Conservation (phyloP, 2,329 filamentous ascomycete species). For the Aspergillus sp. region DNA sequence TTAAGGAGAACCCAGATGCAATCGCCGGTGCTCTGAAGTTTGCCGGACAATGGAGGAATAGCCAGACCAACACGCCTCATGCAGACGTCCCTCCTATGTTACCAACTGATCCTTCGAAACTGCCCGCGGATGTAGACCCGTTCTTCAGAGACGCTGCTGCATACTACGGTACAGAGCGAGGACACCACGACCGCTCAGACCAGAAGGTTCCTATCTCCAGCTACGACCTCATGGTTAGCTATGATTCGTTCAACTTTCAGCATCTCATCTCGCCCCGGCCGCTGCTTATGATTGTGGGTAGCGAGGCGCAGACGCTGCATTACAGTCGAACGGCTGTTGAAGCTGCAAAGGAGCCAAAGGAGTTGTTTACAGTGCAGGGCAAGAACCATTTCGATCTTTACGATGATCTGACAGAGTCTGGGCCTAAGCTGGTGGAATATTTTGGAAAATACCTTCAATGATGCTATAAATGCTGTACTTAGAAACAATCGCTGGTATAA, state of each 20-base stretch:
- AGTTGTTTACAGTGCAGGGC: conserved; percentile 17
- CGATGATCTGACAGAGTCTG: conserved; percentile 17
- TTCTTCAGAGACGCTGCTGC: conserved; percentile 10
- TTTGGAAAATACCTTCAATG: neutral
- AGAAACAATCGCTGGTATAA: too few relatives aligned
- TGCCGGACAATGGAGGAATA: conserved; percentile 7
- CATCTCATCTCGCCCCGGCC: conserved; percentile 21
- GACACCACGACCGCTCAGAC: conserved; percentile 12
- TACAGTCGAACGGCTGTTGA: conserved; percentile 17
- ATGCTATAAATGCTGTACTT: neutral
- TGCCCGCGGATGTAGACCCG: conserved; percentile 4
- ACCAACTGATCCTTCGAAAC: conserved; percentile 1
- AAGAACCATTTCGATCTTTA: conserved; percentile 23
- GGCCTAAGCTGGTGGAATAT: conserved; percentile 6
- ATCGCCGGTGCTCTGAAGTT: conserved; percentile 2
- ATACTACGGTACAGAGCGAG: conserved; percentile 19
- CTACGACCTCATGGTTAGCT: conserved; percentile 19
- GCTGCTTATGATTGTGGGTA: conserved; percentile 21
- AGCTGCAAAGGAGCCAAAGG: conserved; percentile 21
- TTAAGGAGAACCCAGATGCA: conserved; percentile 2
- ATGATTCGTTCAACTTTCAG: conserved; percentile 18
- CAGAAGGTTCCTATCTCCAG: conserved; percentile 14
- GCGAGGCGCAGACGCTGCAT: conserved; percentile 16
- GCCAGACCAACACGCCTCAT: conserved; percentile 2
- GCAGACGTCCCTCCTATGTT: conserved; percentile 3